Evolutionary conservation across 1,284 basidiomycete genomes (phyloP).

Genomic region (Sparassis latifolia): DNA sequence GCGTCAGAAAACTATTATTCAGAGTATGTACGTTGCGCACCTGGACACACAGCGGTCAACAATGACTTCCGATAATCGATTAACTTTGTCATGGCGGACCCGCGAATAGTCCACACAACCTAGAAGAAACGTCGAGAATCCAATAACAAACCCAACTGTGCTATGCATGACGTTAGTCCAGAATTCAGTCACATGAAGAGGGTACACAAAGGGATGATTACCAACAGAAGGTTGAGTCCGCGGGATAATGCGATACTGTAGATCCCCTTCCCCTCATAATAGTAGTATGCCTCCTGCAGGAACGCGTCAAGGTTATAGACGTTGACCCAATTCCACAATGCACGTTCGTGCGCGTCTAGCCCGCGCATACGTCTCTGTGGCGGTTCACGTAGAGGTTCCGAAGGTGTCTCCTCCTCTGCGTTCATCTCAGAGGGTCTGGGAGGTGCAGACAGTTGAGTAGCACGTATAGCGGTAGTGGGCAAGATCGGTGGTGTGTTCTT

Average conservation of each 20-base stretch:
- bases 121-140: constrained; percentile 92
- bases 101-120: constrained; percentile 92
- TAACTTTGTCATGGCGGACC: constrained; percentile 57
- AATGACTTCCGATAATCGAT: constrained; percentile 72
- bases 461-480: constrained; percentile 22
- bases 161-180: constrained; percentile 36
- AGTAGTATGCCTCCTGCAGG: constrained; percentile 90
- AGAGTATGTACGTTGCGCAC: constrained; percentile 34
- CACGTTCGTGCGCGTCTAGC: constrained; percentile 81
- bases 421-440: constrained; percentile 63
- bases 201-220: constrained; percentile 21
- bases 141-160: constrained; percentile 95
- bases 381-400: constrained; percentile 21
- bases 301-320: constrained; percentile 95
- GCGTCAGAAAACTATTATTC: constrained; percentile 9
- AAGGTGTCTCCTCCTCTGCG: constrained; percentile 23
- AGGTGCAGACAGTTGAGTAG: constrained; percentile 39
- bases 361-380: constrained; percentile 55
- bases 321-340: constrained; percentile 98
- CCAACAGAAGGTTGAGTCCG: constrained; percentile 88
- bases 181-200: constrained; percentile 14
- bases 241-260: constrained; percentile 89
- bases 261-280: constrained; percentile 95
- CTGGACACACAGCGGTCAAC: constrained; percentile 75
- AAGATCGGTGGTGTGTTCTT: constrained; percentile 24